Evolutionary conservation across 768 basidiomycete species (phyloP).

Genomic region (Mycena rebaudengoi): DNA sequence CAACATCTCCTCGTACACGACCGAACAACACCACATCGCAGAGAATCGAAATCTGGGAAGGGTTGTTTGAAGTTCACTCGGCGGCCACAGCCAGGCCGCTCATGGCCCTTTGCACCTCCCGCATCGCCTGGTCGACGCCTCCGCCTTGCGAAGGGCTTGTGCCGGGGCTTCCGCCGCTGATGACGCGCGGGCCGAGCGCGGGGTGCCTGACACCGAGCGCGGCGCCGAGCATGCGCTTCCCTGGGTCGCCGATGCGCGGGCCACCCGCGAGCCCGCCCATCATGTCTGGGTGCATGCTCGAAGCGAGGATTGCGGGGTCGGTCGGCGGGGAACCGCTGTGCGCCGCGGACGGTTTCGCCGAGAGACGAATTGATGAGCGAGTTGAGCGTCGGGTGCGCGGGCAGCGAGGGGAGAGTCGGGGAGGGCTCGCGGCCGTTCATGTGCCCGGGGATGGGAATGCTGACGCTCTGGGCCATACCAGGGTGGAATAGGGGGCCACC

Average conservation of each 20-base stretch:
- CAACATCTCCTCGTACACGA: conserved; percentile 10
- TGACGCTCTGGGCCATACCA: conserved; percentile 36
- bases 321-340: conserved; percentile 49
- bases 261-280: conserved; percentile 55
- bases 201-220: conserved; percentile 88
- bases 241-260: conserved; percentile 89
- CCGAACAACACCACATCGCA: conserved; percentile 3
- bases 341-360: conserved; percentile 60
- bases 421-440: conserved; percentile 73
- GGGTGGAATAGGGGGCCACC: conserved; percentile 44
- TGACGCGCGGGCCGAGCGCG: conserved; percentile 66
- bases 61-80: conserved; percentile 55
- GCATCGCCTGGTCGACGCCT: conserved; percentile 64
- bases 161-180: conserved; percentile 52
- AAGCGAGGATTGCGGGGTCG: conserved; percentile 76
- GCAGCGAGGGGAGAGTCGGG: conserved; percentile 82
- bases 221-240: conserved; percentile 88
- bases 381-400: conserved; percentile 86
- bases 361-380: conserved; percentile 83
- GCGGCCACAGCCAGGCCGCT: conserved; percentile 76
- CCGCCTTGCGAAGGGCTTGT: conserved; percentile 50
- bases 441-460: conserved; percentile 61
- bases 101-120: conserved; percentile 80
- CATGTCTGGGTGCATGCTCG: conserved; percentile 56
- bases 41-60: neutral